Evolutionary conservation across 2,329 filamentous ascomycete species (phyloP).

Genomic region (Cytospora schulzeri): DNA sequence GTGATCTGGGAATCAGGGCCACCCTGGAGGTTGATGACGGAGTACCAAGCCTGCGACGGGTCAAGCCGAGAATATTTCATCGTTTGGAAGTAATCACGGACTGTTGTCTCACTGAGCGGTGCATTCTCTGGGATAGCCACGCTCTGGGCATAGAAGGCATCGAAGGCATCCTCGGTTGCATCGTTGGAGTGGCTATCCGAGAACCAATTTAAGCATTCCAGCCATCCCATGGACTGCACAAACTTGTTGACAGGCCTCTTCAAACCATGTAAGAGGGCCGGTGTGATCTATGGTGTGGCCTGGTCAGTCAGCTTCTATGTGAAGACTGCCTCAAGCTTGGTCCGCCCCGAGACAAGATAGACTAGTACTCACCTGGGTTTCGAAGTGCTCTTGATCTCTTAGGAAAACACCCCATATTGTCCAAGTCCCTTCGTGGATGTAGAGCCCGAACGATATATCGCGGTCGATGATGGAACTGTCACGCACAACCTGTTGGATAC

Average conservation of each 20-base stretch:
- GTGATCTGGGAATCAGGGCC: slow-evolving; percentile 43
- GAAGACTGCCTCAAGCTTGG: neutral
- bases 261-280: slow-evolving; percentile 8
- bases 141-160: slow-evolving; percentile 21
- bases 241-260: slow-evolving; percentile 20
- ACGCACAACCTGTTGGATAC: slow-evolving; percentile 9
- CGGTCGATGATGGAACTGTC: slow-evolving; percentile 13
- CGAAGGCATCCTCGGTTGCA: slow-evolving; percentile 16
- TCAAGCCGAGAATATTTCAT: slow-evolving; percentile 3
- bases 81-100: slow-evolving; percentile 9
- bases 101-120: neutral
- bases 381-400: neutral
- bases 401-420: slow-evolving; percentile 17
- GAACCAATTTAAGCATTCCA: slow-evolving; percentile 16
- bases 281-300: neutral
- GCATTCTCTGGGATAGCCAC: slow-evolving; percentile 11
- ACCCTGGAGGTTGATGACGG: slow-evolving; percentile 46
- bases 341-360: neutral
- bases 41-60: slow-evolving; percentile 39
- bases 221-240: slow-evolving; percentile 15
- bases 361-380: neutral
- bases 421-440: slow-evolving; percentile 14
- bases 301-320: neutral
- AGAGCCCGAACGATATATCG: slow-evolving; percentile 14
- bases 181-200: slow-evolving; percentile 14